phyloP scores from a whole-genome alignment of 768 basidiomycete genomes.

The Lanmaoa pseudosensibilis region DNA sequence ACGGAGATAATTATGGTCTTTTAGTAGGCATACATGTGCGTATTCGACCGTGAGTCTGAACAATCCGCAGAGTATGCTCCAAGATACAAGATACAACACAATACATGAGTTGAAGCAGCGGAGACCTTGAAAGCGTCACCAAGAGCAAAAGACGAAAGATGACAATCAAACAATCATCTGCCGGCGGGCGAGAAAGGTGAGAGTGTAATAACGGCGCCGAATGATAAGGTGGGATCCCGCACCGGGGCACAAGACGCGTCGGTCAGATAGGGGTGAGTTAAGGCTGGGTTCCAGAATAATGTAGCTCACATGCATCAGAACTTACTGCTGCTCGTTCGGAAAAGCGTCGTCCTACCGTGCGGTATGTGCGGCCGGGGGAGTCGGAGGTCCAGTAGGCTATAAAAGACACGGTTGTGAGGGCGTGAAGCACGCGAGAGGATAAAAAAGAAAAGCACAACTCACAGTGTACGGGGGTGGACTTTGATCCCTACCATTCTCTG shows the following conservation, averaged over 20 bases:
- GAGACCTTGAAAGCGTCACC: background rate
- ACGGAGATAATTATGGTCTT: background rate
- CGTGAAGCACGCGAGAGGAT: background rate
- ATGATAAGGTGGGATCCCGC: slow-evolving; percentile 13
- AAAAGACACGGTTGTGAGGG: background rate
- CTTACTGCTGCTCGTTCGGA: background rate
- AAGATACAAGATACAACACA: background rate
- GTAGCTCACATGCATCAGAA: background rate
- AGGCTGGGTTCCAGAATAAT: slow-evolving; percentile 2
- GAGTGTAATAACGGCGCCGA: background rate
- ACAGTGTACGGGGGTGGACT: slow-evolving; percentile 29
- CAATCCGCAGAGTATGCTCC: background rate
- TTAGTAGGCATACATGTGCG: background rate
- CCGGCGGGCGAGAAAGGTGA: background rate
- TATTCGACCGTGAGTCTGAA: background rate
- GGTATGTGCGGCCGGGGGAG: slow-evolving; percentile 3
- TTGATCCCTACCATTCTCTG: background rate
- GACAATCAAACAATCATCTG: background rate
- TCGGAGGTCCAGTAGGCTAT: slow-evolving; percentile 6
- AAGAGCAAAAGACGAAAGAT: background rate
- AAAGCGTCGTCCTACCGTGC: background rate
- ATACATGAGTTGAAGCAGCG: background rate
- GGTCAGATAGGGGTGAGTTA: background rate
- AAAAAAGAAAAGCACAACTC: slow-evolving; percentile 3
- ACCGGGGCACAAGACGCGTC: background rate